These are phyloP conservation scores for Talaromyces wortmannii DNA, from an alignment of 495 filamentous ascomycete species.

Conservation along the genomic window DNA sequence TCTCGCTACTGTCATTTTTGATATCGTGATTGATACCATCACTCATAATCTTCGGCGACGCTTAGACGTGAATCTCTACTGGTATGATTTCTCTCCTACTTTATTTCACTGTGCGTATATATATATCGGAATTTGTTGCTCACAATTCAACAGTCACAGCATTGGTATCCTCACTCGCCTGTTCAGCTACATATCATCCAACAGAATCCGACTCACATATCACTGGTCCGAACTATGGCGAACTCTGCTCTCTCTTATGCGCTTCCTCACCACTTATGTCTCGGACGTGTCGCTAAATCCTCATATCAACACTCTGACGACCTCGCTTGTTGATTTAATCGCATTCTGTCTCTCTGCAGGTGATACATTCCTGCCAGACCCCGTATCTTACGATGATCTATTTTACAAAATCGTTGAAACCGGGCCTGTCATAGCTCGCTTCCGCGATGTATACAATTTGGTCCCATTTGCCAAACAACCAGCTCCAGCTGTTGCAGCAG, in stretches of 20 bases:
- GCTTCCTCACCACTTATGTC: constrained; percentile 82
- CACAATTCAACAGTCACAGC: constrained; percentile 20
- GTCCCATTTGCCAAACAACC: constrained; percentile 7
- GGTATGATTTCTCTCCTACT: constrained; percentile 19
- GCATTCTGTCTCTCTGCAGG: constrained; percentile 81
- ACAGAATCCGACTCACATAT: constrained; percentile 69
- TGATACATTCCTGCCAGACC: constrained; percentile 87
- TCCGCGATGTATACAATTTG: constrained; percentile 62
- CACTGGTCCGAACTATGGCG: constrained; percentile 98
- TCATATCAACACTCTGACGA: constrained; percentile 47
- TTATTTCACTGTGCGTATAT: background rate
- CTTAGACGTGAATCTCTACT: constrained; percentile 81
- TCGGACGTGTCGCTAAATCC: constrained; percentile 60
- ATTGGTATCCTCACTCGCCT: constrained; percentile 77
- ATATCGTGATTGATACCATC: constrained; percentile 81
- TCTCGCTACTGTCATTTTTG: constrained; percentile 68
- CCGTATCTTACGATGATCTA: constrained; percentile 85
- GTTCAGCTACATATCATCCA: constrained; percentile 74
- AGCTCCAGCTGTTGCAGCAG: constrained; percentile 2
- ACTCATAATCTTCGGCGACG: constrained; percentile 87
- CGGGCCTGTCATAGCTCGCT: constrained; percentile 76
- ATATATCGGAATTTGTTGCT: background rate
- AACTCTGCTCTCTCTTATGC: constrained; percentile 78
- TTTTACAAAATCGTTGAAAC: constrained; percentile 97
- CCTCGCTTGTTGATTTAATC: constrained; percentile 68